A percentile compares a stretch with the other conserved stretches of the same genome.
Evolutionary conservation across 108 stramenopile genomes (phyloP).

Genomic region (Aureococcus anophagefferens): DNA sequence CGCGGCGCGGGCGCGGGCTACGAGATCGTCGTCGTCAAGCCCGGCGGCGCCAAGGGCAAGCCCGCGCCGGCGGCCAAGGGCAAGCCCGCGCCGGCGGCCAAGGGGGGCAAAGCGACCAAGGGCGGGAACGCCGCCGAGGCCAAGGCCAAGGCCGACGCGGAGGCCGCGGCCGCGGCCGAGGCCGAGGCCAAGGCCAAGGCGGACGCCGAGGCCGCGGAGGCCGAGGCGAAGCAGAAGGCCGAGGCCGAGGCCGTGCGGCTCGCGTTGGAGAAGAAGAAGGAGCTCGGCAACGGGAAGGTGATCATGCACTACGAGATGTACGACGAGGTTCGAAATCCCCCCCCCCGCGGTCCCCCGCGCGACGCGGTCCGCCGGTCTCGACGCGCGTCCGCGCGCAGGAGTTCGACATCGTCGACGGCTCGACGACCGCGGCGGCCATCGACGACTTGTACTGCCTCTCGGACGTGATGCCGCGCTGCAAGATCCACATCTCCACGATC

Average conservation of each 20-base stretch:
- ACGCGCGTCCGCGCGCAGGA: too few relatives aligned
- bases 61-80: not conserved
- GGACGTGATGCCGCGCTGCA: slow-evolving; percentile 34
- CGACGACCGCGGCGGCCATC: slow-evolving; percentile 12
- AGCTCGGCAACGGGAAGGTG: slow-evolving; percentile 22
- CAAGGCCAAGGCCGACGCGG: not conserved
- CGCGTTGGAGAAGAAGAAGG: not conserved
- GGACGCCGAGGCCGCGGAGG: not conserved
- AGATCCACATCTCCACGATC: slow-evolving; percentile 22
- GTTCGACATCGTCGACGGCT: slow-evolving; percentile 27
- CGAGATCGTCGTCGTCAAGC: not conserved
- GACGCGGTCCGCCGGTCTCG: too few relatives aligned
- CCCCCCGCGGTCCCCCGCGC: too few relatives aligned
- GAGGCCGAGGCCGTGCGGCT: not conserved
- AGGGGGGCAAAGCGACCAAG: not conserved
- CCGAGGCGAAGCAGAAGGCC: not conserved
- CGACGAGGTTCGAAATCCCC: slow-evolving; percentile 27
- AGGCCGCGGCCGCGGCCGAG: not conserved
- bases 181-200: not conserved
- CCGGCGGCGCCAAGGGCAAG: too few relatives aligned
- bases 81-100: not conserved
- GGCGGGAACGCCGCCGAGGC: not conserved
- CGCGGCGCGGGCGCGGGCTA: too few relatives aligned
- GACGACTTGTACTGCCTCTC: slow-evolving; percentile 33
- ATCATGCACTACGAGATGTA: slow-evolving; percentile 37